Conservation (phyloP, 768 basidiomycete genomes). For the Termitomyces sp. region DNA sequence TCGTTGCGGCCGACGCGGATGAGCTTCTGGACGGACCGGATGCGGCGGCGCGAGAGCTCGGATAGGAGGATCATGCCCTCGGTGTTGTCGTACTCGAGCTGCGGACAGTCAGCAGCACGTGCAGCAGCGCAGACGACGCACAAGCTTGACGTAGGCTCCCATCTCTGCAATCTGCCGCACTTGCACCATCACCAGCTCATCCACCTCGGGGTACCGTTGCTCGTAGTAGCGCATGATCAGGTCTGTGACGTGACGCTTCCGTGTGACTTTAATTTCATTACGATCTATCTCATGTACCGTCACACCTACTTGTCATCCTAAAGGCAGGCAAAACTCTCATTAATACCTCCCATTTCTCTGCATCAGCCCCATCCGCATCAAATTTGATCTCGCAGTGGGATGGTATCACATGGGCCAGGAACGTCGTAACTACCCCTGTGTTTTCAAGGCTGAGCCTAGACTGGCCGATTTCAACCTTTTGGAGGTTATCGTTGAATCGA, state of each 20-base stretch:
- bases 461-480: neutral
- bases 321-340: no score
- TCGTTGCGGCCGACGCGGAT: conserved; percentile 97
- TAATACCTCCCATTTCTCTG: no score
- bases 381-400: no score
- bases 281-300: no score
- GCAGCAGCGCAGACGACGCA: conserved; percentile 33
- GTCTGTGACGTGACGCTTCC: no score
- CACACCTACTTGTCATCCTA: no score
- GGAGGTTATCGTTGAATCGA: neutral
- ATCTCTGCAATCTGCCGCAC: conserved; percentile 99
- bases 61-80: conserved; percentile 99
- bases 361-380: no score
- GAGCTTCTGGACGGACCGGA: conserved; percentile 95
- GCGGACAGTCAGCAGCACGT: neutral
- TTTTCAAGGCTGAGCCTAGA: neutral
- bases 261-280: no score
- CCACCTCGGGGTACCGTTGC: conserved; percentile 91
- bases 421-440: neutral
- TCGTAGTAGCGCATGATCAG: conserved; percentile 83
- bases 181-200: conserved; percentile 99
- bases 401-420: neutral
- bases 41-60: conserved; percentile 92
- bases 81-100: conserved; percentile 99
- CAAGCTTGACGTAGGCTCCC: conserved; percentile 98